A percentile compares a stretch with the other conserved stretches of the same genome.
Conservation (phyloP, 352 stramenopile genomes). For the Aphanomyces invadans region DNA sequence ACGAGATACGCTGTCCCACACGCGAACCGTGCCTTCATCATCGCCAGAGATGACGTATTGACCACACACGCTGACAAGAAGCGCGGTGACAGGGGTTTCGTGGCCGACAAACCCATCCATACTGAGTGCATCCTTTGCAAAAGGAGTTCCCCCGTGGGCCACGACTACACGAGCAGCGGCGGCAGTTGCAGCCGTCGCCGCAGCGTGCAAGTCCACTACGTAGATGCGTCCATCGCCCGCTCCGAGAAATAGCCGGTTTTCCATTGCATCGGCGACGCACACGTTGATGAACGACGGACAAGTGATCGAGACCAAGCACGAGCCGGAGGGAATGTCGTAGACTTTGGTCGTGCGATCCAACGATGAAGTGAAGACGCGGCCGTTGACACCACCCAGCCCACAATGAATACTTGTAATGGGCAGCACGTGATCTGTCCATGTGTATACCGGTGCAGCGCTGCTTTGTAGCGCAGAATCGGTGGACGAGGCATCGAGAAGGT, state of each 20-base stretch:
- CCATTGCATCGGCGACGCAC: slow-evolving; percentile 48
- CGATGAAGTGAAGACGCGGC: slow-evolving; percentile 64
- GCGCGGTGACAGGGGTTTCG: slow-evolving; percentile 44
- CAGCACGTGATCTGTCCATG: slow-evolving; percentile 72
- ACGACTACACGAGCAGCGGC: slow-evolving; percentile 44
- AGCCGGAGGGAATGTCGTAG: slow-evolving; percentile 44
- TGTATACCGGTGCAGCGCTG: slow-evolving; percentile 45
- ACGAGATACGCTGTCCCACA: slow-evolving; percentile 59
- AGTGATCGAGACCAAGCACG: slow-evolving; percentile 59
- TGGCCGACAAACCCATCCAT: slow-evolving; percentile 54
- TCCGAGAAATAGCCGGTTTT: slow-evolving; percentile 62
- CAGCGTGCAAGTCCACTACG: slow-evolving; percentile 53
- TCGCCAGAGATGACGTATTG: slow-evolving; percentile 56
- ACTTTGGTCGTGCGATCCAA: slow-evolving; percentile 75
- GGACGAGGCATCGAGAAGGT: slow-evolving; percentile 55
- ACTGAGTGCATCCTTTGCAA: slow-evolving; percentile 36
- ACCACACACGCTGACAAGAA: slow-evolving; percentile 51
- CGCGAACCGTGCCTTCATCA: slow-evolving; percentile 44
- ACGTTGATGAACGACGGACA: slow-evolving; percentile 63
- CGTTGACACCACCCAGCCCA: slow-evolving; percentile 54
- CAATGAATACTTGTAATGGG: slow-evolving; percentile 64
- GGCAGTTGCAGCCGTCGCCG: slow-evolving; percentile 42
- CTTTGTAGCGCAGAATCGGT: slow-evolving; percentile 41
- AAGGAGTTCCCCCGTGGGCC: neutral
- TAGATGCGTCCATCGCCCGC: slow-evolving; percentile 69